Percentiles rank a stretch among this genome's conserved stretches.
Evolutionary conservation across 257 asterid genomes (phyloP).

Genomic region (Catharanthus roseus): DNA sequence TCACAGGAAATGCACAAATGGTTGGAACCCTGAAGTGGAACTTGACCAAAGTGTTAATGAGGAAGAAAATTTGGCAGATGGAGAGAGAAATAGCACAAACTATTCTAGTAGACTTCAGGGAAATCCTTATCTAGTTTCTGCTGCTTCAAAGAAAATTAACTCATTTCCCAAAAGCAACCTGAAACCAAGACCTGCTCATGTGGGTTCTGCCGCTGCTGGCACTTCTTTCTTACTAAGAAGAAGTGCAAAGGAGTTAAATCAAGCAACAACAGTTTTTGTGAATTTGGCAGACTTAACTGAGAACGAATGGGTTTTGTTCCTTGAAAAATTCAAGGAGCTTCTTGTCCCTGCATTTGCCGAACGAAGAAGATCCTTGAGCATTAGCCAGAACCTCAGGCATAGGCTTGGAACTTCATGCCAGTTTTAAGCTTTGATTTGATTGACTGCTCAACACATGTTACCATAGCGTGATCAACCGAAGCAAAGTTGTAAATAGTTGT

Average conservation of each 20-base stretch:
- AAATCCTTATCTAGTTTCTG: background rate
- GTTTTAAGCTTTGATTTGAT: conserved; percentile 11
- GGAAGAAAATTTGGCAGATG: conserved; percentile 6
- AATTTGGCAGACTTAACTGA: conserved; percentile 14
- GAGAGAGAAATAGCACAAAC: background rate
- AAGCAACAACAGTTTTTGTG: conserved; percentile 3
- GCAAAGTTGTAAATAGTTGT: conserved; percentile 3
- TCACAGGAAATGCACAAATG: background rate
- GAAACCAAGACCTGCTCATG: background rate
- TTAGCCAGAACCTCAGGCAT: background rate
- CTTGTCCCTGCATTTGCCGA: conserved; percentile 11
- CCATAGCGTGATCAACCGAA: background rate
- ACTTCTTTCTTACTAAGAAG: background rate
- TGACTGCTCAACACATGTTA: background rate
- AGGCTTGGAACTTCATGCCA: conserved; percentile 17
- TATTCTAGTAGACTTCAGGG: background rate
- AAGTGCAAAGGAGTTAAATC: conserved; percentile 12
- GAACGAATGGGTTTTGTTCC: conserved; percentile 13
- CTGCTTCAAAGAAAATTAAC: background rate
- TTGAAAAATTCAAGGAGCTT: conserved; percentile 8
- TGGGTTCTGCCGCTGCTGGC: no score
- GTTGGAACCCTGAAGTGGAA: background rate
- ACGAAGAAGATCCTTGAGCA: conserved; percentile 1
- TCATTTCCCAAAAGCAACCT: background rate
- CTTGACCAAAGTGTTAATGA: background rate